phyloP scores from a whole-genome alignment of 2,329 filamentous ascomycete species.

The Talaromyces sp. region DNA sequence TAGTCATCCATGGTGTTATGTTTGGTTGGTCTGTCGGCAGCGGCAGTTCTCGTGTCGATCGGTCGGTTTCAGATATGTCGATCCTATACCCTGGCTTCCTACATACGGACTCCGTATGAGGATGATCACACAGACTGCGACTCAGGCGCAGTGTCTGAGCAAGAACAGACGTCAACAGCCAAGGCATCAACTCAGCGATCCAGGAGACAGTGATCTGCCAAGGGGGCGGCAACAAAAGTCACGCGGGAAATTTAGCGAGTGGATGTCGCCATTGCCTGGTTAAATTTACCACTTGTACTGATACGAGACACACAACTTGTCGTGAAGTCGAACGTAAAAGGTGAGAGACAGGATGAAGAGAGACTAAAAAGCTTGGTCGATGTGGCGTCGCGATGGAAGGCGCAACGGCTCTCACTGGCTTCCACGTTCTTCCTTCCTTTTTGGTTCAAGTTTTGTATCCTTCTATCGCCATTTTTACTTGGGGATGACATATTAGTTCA shows the following conservation, averaged over 20 bases:
- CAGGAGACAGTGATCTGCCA: neutral
- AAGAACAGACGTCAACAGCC: neutral
- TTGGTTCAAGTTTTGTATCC: neutral
- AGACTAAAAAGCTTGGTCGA: constrained; percentile 8
- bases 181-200: no score
- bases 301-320: neutral
- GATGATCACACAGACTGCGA: neutral
- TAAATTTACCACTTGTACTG: neutral
- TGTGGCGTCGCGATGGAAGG: constrained; percentile 11
- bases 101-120: neutral
- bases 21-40: neutral
- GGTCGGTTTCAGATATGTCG: constrained; percentile 7
- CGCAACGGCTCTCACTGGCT: neutral
- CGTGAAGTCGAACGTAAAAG: no score
- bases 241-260: neutral
- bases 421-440: constrained; percentile 5
- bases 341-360: neutral
- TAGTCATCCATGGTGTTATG: no score
- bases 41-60: constrained; percentile 4
- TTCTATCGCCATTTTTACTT: neutral
- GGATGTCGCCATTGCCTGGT: neutral
- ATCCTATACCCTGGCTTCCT: neutral
- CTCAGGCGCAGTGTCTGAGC: neutral
- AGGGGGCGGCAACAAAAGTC: neutral
- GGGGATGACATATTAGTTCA: no score